Evolutionary conservation across 192 early-diverging fungal species (phyloP).

Genomic region (Backusella morwellensis): DNA sequence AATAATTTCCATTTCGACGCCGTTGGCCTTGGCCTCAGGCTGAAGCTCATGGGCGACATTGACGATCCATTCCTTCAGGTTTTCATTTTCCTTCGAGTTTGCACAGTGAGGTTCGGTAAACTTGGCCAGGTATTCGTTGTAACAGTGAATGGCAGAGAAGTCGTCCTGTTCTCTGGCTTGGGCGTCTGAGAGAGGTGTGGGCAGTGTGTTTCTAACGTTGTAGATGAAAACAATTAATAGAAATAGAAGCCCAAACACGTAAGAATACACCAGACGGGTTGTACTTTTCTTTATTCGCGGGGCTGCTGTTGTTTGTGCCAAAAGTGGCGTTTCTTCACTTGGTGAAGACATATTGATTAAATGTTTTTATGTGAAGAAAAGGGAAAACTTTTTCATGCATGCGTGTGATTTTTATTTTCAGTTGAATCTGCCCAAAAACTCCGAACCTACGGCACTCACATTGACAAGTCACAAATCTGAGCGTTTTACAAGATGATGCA

Average conservation of each 20-base stretch:
- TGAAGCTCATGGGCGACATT: neutral
- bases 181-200: conserved; percentile 16
- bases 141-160: conserved; percentile 35
- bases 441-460: neutral
- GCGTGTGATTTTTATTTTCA: neutral
- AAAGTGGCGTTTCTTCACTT: conserved; percentile 20
- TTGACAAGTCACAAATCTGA: too few species aligned
- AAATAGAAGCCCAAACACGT: conserved; percentile 10
- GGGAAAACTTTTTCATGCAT: conserved; percentile 3
- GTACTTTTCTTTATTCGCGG: neutral
- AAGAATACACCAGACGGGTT: neutral
- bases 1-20: conserved; percentile 23
- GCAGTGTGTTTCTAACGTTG: conserved; percentile 7
- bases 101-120: conserved; percentile 34
- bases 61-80: conserved; percentile 25
- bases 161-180: conserved; percentile 13
- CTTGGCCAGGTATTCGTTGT: conserved; percentile 27
- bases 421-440: neutral
- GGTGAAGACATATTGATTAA: neutral
- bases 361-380: neutral
- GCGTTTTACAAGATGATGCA: too few species aligned
- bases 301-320: neutral
- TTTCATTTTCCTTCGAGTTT: conserved; percentile 26
- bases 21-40: neutral
- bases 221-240: conserved; percentile 2